Base-by-base conservation (phyloP, 2,329 filamentous ascomycete genomes). In the Fusarium dimerum region DNA sequence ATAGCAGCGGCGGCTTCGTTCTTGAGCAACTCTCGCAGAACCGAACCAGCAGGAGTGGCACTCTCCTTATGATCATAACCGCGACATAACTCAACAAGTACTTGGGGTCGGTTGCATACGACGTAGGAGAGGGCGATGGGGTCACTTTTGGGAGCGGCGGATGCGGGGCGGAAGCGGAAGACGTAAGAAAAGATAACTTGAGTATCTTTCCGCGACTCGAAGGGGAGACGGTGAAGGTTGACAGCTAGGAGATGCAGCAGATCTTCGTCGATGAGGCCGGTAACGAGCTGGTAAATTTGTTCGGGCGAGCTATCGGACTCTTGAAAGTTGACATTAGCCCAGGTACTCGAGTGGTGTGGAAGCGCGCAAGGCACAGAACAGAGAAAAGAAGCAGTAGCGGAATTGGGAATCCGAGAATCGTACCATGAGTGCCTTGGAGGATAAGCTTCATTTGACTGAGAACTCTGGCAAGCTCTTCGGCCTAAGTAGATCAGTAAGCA, bases 131-230 rank as follows among this genome's bases (percentile, higher is more conserved):
- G 80, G 26, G 94, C 92, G 46, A 92, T 84, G 1, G 92, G 91
- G 56, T 95, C 90, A 60, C 80, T 83, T 66, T 86, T 85, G 12
- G 82, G 79, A 17, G 86, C 84, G 2, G 82, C 83, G 41, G 82
- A 83, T 40, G 84, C 78, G 6, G 88, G 88, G 59, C 90, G 89
- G 78, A 94, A 97, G 60, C 92, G 90, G 70, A 97, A 91, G 62
- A 95, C 89, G 71, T 93, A 94, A 40, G 92, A 96, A 76, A 97
- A 94, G 69, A 97, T 94, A 57, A 94, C 90, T 71, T 97, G 93
- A 12, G 90, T 90, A 68, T 97, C 93, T 77, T 97, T 97, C 67
- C 93, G 87, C 38, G 92, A 90, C 76, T 99, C 94, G 77, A 99
- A 99, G 1, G 93, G 92, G 5, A 99, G 82, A 47, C 87, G 84